phyloP scores from a whole-genome alignment of 768 basidiomycete genomes.

The Mycena metata region DNA sequence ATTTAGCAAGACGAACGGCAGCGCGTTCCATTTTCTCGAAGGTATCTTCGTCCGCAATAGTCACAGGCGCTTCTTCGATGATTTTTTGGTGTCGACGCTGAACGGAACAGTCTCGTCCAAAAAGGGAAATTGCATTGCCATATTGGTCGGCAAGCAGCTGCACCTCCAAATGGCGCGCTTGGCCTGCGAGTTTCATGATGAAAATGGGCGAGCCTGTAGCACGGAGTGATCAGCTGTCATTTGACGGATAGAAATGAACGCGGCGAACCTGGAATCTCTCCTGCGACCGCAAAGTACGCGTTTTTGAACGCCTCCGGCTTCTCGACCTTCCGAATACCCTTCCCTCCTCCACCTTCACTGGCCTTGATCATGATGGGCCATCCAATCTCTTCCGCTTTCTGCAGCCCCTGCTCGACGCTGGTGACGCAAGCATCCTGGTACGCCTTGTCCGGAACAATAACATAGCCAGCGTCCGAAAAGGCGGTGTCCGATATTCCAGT shows the following conservation, averaged over 20 bases:
- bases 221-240: conserved; percentile 26
- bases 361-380: conserved; percentile 99
- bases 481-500: conserved; percentile 91
- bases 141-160: conserved; percentile 99
- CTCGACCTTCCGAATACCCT: conserved; percentile 98
- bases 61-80: conserved; percentile 99
- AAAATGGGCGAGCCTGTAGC: conserved; percentile 93
- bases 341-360: conserved; percentile 98
- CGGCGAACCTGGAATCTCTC: conserved; percentile 93
- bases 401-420: conserved; percentile 87
- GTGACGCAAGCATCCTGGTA: conserved; percentile 92
- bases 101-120: conserved; percentile 99
- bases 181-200: conserved; percentile 99
- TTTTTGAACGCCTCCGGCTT: conserved; percentile 90
- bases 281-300: conserved; percentile 91
- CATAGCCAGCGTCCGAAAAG: conserved; percentile 88
- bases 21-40: conserved; percentile 99
- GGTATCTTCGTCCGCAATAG: conserved; percentile 91
- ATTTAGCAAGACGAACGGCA: conserved; percentile 98
- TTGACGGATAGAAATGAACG: conserved; percentile 25
- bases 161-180: conserved; percentile 97
- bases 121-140: conserved; percentile 98
- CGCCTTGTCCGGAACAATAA: conserved; percentile 92
- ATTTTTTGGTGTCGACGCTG: conserved; percentile 99
- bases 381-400: conserved; percentile 88